Conservation (phyloP, 768 basidiomycete genomes). For the Lentinula sp. region DNA sequence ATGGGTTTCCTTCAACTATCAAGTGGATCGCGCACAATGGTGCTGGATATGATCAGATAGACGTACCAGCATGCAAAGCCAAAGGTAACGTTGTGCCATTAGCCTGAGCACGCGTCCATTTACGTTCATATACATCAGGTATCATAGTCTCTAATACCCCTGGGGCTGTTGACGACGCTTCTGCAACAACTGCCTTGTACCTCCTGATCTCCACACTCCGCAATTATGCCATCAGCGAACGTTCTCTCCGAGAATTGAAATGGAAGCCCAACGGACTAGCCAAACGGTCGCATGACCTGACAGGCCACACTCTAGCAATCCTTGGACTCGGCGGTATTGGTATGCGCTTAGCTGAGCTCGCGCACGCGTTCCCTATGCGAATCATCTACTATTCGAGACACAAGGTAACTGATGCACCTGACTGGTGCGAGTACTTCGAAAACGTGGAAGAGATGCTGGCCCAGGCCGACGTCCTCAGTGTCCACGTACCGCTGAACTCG, state of each 20-base stretch:
- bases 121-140: conserved; percentile 29
- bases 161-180: conserved; percentile 85
- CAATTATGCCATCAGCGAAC: conserved; percentile 64
- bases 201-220: conserved; percentile 75
- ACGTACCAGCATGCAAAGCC: conserved; percentile 66
- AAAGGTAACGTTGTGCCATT: conserved; percentile 36
- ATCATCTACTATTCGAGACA: conserved; percentile 75
- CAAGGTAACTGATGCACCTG: conserved; percentile 51
- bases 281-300: conserved; percentile 52
- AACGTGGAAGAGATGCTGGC: conserved; percentile 59
- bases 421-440: conserved; percentile 71
- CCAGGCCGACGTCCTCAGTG: conserved; percentile 75
- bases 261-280: conserved; percentile 57
- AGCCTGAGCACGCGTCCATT: background rate
- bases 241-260: conserved; percentile 43
- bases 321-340: conserved; percentile 80
- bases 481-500: conserved; percentile 75
- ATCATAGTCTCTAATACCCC: conserved; percentile 87
- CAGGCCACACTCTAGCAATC: conserved; percentile 64
- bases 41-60: conserved; percentile 88
- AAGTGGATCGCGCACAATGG: conserved; percentile 92
- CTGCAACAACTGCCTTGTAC: conserved; percentile 84
- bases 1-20: conserved; percentile 57
- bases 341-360: conserved; percentile 61
- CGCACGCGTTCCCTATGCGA: conserved; percentile 83